phyloP scores from a whole-genome alignment of 352 stramenopile species.

The Pilasporangium apinafurcum region DNA sequence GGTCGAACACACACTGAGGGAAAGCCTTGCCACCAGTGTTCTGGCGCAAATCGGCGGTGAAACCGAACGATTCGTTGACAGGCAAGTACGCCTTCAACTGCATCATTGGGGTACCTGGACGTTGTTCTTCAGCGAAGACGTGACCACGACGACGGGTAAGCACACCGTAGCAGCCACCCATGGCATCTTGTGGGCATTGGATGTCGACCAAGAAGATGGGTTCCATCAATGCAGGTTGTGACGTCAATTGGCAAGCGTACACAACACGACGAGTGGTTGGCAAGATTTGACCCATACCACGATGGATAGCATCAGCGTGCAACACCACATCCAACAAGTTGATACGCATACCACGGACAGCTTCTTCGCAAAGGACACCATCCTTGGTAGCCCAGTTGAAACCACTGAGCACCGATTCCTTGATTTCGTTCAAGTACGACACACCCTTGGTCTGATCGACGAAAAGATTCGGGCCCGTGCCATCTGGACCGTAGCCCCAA shows the following conservation, averaged over 20 bases:
- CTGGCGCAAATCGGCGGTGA: constrained; percentile 97
- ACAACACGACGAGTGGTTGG: constrained; percentile 97
- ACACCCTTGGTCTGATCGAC: constrained; percentile 99
- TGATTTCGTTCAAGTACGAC: constrained; percentile 99
- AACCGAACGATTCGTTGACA: constrained; percentile 99
- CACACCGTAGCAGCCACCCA: constrained; percentile 99
- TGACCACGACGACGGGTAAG: constrained; percentile 97
- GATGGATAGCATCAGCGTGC: constrained; percentile 99
- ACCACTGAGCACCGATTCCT: constrained; percentile 97
- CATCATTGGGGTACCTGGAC: constrained; percentile 97
- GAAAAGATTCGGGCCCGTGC: constrained; percentile 98
- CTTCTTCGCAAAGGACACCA: constrained; percentile 97
- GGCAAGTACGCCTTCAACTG: constrained; percentile 99
- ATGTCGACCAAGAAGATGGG: constrained; percentile 99
- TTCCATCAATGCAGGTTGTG: constrained; percentile 95
- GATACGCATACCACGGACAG: constrained; percentile 95
- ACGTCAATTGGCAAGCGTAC: constrained; percentile 96
- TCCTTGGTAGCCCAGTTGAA: constrained; percentile 99
- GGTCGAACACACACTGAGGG: constrained; percentile 99
- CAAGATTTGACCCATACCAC: constrained; percentile 99
- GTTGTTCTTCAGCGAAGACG: constrained; percentile 98
- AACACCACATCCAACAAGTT: constrained; percentile 99
- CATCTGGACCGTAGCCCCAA: constrained; percentile 99
- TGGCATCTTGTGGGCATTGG: constrained; percentile 96
- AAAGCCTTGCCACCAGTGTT: constrained; percentile 99